Evolutionary conservation across 2,329 filamentous ascomycete species (phyloP).

Genomic region (Aspergillus cejpii): DNA sequence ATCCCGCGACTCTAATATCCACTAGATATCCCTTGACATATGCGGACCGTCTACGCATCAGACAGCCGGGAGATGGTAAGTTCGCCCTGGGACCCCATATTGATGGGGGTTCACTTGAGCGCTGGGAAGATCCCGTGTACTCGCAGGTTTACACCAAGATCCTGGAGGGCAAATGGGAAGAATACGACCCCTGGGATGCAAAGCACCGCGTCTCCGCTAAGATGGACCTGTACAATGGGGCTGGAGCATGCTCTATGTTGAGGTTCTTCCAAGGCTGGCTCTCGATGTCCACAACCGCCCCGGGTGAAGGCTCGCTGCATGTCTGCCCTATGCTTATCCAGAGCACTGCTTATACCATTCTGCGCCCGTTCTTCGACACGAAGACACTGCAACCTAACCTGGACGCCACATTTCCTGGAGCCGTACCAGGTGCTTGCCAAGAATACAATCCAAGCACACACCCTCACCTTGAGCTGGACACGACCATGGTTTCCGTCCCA

Average conservation of each 20-base stretch:
- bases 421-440: conserved; percentile 60
- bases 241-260: conserved; percentile 77
- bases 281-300: conserved; percentile 62
- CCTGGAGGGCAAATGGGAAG: conserved; percentile 69
- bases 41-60: conserved; percentile 65
- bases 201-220: conserved; percentile 60
- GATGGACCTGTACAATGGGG: conserved; percentile 70
- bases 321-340: conserved; percentile 72
- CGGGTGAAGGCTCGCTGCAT: conserved; percentile 69
- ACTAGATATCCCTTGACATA: conserved; percentile 60
- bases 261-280: conserved; percentile 89
- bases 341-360: conserved; percentile 70
- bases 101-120: conserved; percentile 67
- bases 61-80: conserved; percentile 61
- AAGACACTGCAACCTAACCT: conserved; percentile 39
- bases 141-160: conserved; percentile 66
- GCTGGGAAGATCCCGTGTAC: conserved; percentile 67
- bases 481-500: conserved; percentile 67
- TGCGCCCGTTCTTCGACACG: conserved; percentile 74
- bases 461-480: conserved; percentile 61
- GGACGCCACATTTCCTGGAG: conserved; percentile 57
- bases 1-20: conserved; percentile 42
- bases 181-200: conserved; percentile 76
- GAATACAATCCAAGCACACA: conserved; percentile 60
- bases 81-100: conserved; percentile 69